phyloP scores from a whole-genome alignment of 257 asterid species.

The Plantago major region DNA sequence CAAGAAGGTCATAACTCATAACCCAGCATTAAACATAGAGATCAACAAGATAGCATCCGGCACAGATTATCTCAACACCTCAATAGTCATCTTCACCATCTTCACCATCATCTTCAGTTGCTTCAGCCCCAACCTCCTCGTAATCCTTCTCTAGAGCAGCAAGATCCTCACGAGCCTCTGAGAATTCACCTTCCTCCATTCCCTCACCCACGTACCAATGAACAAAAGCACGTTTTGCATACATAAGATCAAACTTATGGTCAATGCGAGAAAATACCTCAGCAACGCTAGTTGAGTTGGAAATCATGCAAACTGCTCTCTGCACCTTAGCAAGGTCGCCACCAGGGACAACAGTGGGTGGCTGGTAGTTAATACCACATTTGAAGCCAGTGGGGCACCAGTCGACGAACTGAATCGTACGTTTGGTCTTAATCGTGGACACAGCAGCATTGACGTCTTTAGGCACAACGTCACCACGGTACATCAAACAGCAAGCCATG shows the following conservation, averaged over 20 bases:
- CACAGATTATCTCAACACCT: not conserved
- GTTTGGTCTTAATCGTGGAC: constrained; percentile 37
- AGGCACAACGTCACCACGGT: constrained; percentile 47
- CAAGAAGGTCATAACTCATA: no score
- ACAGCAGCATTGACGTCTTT: constrained; percentile 42
- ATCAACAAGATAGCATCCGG: not conserved
- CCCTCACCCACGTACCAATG: constrained; percentile 52
- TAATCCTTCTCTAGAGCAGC: constrained; percentile 46
- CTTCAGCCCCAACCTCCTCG: constrained; percentile 46
- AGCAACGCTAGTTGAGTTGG: constrained; percentile 44
- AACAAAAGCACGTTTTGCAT: constrained; percentile 40
- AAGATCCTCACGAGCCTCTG: constrained; percentile 44
- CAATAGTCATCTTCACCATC: constrained; percentile 33
- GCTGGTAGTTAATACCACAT: constrained; percentile 40
- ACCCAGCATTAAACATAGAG: not conserved
- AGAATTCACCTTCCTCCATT: constrained; percentile 47
- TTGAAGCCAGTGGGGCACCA: constrained; percentile 49
- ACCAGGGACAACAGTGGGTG: constrained; percentile 44
- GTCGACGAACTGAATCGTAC: constrained; percentile 46
- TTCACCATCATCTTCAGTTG: constrained; percentile 26
- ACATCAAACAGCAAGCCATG: constrained; percentile 48
- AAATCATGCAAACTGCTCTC: constrained; percentile 43
- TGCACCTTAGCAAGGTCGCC: constrained; percentile 41
- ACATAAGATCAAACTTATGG: constrained; percentile 42
- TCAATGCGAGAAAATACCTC: constrained; percentile 44